Percentiles rank a stretch among this genome's conserved stretches.
phyloP scores from a whole-genome alignment of 1,139 yeast species.

The Diutina rugosa region DNA sequence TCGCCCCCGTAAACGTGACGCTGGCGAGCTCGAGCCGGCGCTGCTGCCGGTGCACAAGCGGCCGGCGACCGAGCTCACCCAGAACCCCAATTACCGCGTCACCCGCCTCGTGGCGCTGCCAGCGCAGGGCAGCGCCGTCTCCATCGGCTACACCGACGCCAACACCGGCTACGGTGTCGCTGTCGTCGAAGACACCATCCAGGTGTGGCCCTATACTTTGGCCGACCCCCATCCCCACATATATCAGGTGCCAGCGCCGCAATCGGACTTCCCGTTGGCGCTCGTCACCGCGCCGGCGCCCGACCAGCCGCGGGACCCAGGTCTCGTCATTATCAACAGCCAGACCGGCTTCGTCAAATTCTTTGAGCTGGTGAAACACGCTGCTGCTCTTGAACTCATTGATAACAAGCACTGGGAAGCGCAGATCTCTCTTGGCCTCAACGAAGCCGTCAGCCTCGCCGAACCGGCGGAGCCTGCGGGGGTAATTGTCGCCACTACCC shows the following conservation, averaged over 20 bases:
- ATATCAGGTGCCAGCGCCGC: slow-evolving; percentile 28
- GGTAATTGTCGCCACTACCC: slow-evolving; percentile 55
- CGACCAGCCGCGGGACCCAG: slow-evolving; percentile 49
- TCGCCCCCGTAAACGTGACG: background rate
- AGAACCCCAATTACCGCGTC: slow-evolving; percentile 47
- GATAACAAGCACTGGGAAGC: slow-evolving; percentile 27
- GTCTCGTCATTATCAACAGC: slow-evolving; percentile 48
- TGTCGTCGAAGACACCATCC: slow-evolving; percentile 35
- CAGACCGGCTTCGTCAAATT: slow-evolving; percentile 43
- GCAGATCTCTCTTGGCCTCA: slow-evolving; percentile 22
- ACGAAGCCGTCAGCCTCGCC: slow-evolving; percentile 45
- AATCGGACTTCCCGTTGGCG: slow-evolving; percentile 34
- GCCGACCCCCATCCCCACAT: slow-evolving; percentile 48
- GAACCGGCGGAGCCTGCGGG: slow-evolving; percentile 70
- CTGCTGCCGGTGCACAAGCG: background rate
- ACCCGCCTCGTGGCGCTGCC: slow-evolving; percentile 50
- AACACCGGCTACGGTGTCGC: slow-evolving; percentile 42
- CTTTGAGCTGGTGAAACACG: slow-evolving; percentile 57
- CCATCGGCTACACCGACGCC: slow-evolving; percentile 43
- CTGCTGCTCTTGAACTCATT: slow-evolving; percentile 53
- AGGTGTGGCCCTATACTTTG: slow-evolving; percentile 62
- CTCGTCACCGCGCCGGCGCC: slow-evolving; percentile 55
- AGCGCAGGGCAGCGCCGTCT: slow-evolving; percentile 10
- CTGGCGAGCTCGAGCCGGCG: background rate
- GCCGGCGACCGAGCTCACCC: slow-evolving; percentile 34